Evolutionary conservation across 306 rosid genomes (phyloP), one percentile per base, ranked within the genome.

Genomic region (Cercis canadensis): DNA sequence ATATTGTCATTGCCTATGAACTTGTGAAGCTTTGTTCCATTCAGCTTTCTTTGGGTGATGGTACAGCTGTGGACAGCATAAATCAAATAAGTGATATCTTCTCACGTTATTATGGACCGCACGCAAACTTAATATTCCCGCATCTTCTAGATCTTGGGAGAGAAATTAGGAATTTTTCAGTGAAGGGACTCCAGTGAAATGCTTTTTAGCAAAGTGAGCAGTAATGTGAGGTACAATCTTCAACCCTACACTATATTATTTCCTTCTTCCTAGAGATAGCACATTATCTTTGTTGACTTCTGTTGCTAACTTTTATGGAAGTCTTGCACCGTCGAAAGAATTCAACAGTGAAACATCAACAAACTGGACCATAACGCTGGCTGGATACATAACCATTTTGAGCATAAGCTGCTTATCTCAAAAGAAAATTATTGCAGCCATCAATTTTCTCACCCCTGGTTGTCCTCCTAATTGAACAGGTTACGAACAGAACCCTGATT

Each of bases 1-100:
- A 92, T 78, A 86, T 92, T 44, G 96, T 85, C 70, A 78, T 92
- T 66, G 98, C 87, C n/a, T 71, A 88, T 57, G 98, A 92, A 81
- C 92, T 92, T 40, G 85, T 83, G 88, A 92, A 92, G 81, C 88
- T 92, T 54, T 83, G 89, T 31, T 89, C 96, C 33, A 81, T 92
- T 82, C 91, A 84, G 87, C 82, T 86, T 72, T 85, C 81, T 51
- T 57, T 86, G 85, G 80, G 71, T 11, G 91, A 90, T 55, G 16
- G 24, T 58, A 29, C 78, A 72, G 88, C 82, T 29, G 57, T 36
- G 31, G 73, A 82, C 56, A 83, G 76, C 85, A 74, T 86, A 56
- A 80, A 51, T 56, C 83, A 82, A 71, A 76, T 86, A 37, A 58
- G 43, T 71, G 64, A 76, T 63, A 90, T 90, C 51, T 88, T 90